A percentile compares a stretch with the other conserved stretches of the same genome.
Evolutionary conservation across 345 rosid species (phyloP).

Genomic region (Chamaenerion angustifolium): DNA sequence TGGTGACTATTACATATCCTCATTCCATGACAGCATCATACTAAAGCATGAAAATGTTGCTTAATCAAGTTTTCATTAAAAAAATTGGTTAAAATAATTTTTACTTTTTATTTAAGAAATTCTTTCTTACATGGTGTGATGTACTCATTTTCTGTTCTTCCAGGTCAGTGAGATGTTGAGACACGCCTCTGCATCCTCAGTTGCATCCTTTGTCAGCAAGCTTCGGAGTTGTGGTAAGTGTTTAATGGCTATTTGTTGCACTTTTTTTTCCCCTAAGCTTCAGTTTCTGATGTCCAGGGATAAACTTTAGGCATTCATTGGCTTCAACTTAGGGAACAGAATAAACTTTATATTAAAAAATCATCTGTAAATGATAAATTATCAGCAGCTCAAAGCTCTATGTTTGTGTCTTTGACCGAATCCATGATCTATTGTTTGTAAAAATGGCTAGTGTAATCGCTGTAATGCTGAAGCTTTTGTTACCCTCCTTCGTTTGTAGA

Average conservation of each 20-base stretch:
- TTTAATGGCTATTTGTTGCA: background rate
- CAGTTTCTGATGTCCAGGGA: background rate
- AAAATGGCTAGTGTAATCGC: too few relatives aligned
- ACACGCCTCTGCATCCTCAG: conserved; percentile 42
- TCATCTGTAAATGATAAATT: too few relatives aligned
- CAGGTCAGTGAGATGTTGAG: conserved; percentile 70
- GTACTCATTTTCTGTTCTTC: conserved; percentile 7
- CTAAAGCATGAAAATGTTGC: too few relatives aligned
- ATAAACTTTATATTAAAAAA: too few relatives aligned
- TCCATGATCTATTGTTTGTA: too few relatives aligned
- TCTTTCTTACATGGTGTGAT: background rate
- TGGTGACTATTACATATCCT: background rate
- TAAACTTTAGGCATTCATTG: too few relatives aligned
- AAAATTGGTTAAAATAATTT: too few relatives aligned
- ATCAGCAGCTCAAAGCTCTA: too few relatives aligned
- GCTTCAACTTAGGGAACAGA: too few relatives aligned
- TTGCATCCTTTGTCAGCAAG: conserved; percentile 50
- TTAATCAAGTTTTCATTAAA: too few relatives aligned
- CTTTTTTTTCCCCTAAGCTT: background rate
- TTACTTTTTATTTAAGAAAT: too few relatives aligned
- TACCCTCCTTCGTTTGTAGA: conserved; percentile 28
- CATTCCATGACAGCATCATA: background rate
- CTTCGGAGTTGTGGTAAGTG: conserved; percentile 67
- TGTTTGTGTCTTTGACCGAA: too few relatives aligned
- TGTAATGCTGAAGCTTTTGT: conserved; percentile 6